phyloP scores from a whole-genome alignment of 164 flowering plant species.

The Saururus chinensis region DNA sequence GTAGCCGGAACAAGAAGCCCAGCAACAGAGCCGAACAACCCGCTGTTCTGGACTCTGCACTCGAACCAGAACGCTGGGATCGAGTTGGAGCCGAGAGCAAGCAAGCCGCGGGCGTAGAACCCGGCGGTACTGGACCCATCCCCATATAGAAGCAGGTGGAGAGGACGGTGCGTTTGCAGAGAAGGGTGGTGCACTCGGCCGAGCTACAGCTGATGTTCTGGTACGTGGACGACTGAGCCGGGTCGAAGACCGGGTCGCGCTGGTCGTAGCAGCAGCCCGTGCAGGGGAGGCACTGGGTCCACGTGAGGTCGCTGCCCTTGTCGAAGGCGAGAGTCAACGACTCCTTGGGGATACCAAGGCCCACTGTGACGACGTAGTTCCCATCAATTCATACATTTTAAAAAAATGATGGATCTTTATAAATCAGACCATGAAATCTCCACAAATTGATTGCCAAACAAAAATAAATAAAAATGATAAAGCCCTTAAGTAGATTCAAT shows the following conservation, averaged over 20 bases:
- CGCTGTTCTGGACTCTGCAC: slow-evolving; percentile 35
- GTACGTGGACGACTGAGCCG: slow-evolving; percentile 22
- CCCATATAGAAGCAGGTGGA: slow-evolving; percentile 33
- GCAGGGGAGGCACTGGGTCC: slow-evolving; percentile 65
- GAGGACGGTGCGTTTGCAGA: slow-evolving; percentile 9
- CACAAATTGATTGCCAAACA: too few relatives aligned
- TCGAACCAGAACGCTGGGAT: slow-evolving; percentile 29
- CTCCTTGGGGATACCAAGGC: slow-evolving; percentile 55
- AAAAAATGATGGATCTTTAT: too few relatives aligned
- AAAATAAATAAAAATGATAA: too few relatives aligned
- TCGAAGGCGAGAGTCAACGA: slow-evolving; percentile 42
- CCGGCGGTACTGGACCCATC: slow-evolving; percentile 31
- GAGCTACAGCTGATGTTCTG: slow-evolving; percentile 18
- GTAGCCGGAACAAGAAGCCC: slow-evolving; percentile 38
- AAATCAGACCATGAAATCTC: too few relatives aligned
- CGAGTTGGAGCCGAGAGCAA: slow-evolving; percentile 18
- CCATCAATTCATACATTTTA: too few relatives aligned
- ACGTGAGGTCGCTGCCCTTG: slow-evolving; percentile 57
- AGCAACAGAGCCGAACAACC: slow-evolving; percentile 27
- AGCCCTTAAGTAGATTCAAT: too few relatives aligned
- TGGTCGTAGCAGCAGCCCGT: slow-evolving; percentile 18
- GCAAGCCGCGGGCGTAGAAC: slow-evolving; percentile 22
- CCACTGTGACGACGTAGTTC: slow-evolving; percentile 45
- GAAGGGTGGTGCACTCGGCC: slow-evolving; percentile 16
- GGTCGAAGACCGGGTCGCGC: slow-evolving; percentile 23